phyloP scores from a whole-genome alignment of 2,329 filamentous ascomycete species.

The Cladosporium sp. region DNA sequence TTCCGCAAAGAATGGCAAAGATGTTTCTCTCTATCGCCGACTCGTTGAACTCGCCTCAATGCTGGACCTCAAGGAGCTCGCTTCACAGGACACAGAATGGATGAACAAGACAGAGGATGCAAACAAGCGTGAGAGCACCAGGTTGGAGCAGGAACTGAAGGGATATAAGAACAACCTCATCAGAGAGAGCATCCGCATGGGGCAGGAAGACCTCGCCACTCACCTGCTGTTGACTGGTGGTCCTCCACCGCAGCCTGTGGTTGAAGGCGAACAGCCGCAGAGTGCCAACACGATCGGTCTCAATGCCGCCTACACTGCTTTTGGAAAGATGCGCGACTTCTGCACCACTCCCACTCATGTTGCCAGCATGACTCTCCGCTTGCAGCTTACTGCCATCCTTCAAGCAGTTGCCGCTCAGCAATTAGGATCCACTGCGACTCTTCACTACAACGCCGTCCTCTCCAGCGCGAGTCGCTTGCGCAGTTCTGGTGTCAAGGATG shows the following conservation, averaged over 20 bases:
- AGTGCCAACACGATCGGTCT: slow-evolving; percentile 49
- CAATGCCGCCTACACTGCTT: slow-evolving; percentile 68
- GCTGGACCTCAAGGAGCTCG: slow-evolving; percentile 64
- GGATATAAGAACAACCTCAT: slow-evolving; percentile 96
- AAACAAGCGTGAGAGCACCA: slow-evolving; percentile 65
- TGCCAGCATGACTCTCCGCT: slow-evolving; percentile 72
- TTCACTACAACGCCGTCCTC: slow-evolving; percentile 55
- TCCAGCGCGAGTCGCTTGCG: slow-evolving; percentile 51
- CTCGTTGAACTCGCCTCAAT: slow-evolving; percentile 64
- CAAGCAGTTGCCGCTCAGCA: slow-evolving; percentile 61
- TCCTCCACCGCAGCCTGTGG: slow-evolving; percentile 13
- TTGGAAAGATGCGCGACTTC: slow-evolving; percentile 82
- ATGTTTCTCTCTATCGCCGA: slow-evolving; percentile 67
- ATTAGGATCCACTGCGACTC: slow-evolving; percentile 16
- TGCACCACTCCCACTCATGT: slow-evolving; percentile 81
- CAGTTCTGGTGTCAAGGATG: slow-evolving; percentile 43
- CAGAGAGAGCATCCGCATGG: slow-evolving; percentile 92
- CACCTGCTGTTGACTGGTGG: slow-evolving; percentile 76
- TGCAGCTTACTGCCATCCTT: slow-evolving; percentile 72
- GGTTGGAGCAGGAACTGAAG: slow-evolving; percentile 81
- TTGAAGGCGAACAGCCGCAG: slow-evolving; percentile 19
- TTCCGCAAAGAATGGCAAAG: slow-evolving; percentile 72
- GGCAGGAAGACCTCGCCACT: slow-evolving; percentile 83
- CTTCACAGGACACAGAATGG: slow-evolving; percentile 68
- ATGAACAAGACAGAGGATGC: slow-evolving; percentile 61